Base-by-base conservation (phyloP, 331 rosid genomes). In the Malus hybrid region DNA sequence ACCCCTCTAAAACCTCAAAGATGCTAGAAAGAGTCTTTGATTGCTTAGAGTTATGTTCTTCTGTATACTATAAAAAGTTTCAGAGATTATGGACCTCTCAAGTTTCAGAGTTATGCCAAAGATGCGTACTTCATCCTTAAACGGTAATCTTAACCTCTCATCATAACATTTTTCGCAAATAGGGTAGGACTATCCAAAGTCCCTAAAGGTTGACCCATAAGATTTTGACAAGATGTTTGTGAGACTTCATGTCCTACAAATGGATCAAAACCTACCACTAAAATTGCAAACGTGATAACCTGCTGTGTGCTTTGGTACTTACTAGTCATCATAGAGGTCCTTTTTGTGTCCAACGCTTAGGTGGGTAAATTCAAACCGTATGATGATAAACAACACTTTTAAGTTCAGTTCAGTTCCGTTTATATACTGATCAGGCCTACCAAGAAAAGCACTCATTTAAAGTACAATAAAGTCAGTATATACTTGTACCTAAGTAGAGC, bases 401-500 rank as follows among this genome's bases (percentile, higher is more conserved):
- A 16, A 16, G 56, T 6, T 36, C 9, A 27, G 60, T 32, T 55
- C 24, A 71, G 12, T 46, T 32, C 27, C 22, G 6, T 52, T 32
- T 55, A 3, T n/a, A 14, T 33, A 24, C 8, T 56, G 16, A 33
- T 14, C 31, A 36, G 2, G 28, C 55, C 33, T 42, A 18, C 24
- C 61, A 46, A 73, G 15, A 67, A 57, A 69, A 79, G 16, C 32
- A 34, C 10, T 27, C 31, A 10, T n/a, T 24, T 12, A 15, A 4
- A 46, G 19, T 22, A 36, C 6, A 20, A 22, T 1, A 69, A 36
- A 67, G 28, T 52, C 10, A 27, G 27, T 77, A 72, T 27, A 31
- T 39, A 33, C 54, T 12, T 10, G 78, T 92, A 94, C 99, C 99
- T 78, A 67, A 94, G 85, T 77, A 90, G 81, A 84, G 97, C 97